Conservation (phyloP, 352 stramenopile genomes). For the Thalassiosira mediterranea region DNA sequence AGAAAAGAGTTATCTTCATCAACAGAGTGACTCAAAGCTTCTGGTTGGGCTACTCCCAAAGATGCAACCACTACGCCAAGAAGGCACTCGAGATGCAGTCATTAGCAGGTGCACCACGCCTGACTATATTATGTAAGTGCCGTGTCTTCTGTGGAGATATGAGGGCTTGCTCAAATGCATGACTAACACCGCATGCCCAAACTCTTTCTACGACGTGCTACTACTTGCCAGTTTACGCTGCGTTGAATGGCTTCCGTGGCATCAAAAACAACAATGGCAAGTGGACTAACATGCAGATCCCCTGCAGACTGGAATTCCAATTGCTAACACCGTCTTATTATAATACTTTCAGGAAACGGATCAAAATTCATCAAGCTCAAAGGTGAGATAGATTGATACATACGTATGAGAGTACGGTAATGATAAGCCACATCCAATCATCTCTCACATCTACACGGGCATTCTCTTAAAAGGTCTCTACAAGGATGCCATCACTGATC, state of each 20-base stretch:
- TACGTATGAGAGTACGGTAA: no score
- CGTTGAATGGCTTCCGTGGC: constrained; percentile 11
- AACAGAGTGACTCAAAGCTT: constrained; percentile 9
- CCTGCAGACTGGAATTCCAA: no score
- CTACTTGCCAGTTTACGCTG: constrained; percentile 8
- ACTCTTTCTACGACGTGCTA: no score
- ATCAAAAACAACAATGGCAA: constrained; percentile 6
- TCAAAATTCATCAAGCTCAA: constrained; percentile 12
- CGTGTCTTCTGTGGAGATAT: no score
- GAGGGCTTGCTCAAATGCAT: no score
- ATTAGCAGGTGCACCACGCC: background rate
- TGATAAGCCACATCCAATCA: no score
- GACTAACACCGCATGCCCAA: no score
- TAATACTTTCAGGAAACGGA: constrained; percentile 16
- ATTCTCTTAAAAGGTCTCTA: background rate
- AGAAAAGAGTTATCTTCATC: background rate
- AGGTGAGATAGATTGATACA: constrained; percentile 3
- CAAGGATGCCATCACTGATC: constrained; percentile 8
- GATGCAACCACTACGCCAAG: constrained; percentile 22
- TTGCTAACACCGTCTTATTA: no score
- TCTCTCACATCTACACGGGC: no score
- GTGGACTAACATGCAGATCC: no score
- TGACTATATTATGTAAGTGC: constrained; percentile 1
- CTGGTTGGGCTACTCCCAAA: constrained; percentile 11
- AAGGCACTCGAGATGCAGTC: constrained; percentile 2